Conservation (phyloP, 768 basidiomycete genomes). For the Gloeopeniophorella convolvens region DNA sequence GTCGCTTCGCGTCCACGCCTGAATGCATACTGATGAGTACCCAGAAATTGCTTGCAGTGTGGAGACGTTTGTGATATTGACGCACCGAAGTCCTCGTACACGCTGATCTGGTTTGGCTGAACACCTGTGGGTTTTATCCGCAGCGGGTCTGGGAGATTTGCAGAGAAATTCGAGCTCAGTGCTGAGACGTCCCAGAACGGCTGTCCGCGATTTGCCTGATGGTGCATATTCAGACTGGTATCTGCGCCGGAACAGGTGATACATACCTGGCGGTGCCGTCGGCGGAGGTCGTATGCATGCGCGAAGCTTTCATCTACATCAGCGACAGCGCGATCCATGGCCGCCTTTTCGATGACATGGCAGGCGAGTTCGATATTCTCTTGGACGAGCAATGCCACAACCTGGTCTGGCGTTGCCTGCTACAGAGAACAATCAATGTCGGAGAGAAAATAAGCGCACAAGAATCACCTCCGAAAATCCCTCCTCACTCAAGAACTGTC, state of each 20-base stretch:
- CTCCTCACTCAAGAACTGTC: conserved; percentile 75
- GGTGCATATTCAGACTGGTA: neutral
- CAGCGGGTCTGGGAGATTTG: conserved; percentile 79
- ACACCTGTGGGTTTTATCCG: conserved; percentile 81
- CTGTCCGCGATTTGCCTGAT: conserved; percentile 57
- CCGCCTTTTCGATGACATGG: conserved; percentile 91
- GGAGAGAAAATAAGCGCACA: conserved; percentile 12
- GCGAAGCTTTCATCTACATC: conserved; percentile 91
- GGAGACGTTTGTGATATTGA: conserved; percentile 4
- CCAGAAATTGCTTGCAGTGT: neutral
- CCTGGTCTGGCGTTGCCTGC: conserved; percentile 77
- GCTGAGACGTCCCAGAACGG: conserved; percentile 88
- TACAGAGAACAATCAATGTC: conserved; percentile 21
- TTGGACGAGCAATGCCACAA: conserved; percentile 70
- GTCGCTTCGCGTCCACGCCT: conserved; percentile 55
- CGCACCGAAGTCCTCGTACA: conserved; percentile 94
- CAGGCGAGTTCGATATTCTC: conserved; percentile 95
- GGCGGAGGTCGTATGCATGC: conserved; percentile 72
- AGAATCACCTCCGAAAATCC: conserved; percentile 76
- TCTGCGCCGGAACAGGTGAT: neutral
- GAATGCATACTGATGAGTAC: neutral
- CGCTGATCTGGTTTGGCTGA: conserved; percentile 71
- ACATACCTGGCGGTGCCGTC: conserved; percentile 79
- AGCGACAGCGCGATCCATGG: conserved; percentile 89
- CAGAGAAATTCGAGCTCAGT: conserved; percentile 59